A percentile compares a stretch with the other conserved stretches of the same genome.
Evolutionary conservation across 139 green algal genomes (phyloP).

Genomic region (Micromonas pusilla): DNA sequence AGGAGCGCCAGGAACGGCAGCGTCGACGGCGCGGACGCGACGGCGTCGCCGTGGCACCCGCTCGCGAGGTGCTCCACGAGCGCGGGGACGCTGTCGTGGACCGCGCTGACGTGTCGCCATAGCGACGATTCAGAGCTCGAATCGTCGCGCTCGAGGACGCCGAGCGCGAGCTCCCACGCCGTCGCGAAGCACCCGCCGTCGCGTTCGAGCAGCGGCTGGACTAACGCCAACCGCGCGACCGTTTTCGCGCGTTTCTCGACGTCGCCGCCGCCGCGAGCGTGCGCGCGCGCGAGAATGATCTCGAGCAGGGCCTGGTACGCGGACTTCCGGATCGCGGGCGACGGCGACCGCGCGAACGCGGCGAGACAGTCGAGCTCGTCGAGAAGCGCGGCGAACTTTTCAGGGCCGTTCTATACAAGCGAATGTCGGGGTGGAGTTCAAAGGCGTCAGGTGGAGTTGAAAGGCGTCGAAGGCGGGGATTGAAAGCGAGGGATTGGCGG

Average conservation of each 20-base stretch:
- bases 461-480: no score
- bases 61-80: neutral
- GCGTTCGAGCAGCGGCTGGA: neutral
- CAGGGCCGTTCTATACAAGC: no score
- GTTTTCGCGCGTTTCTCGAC: neutral
- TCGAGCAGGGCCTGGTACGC: neutral
- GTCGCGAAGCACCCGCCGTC: neutral
- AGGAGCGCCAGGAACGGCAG: conserved; percentile 1
- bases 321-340: neutral
- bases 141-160: no score
- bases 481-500: no score
- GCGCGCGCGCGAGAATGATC: neutral
- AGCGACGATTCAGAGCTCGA: neutral
- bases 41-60: conserved; percentile 2
- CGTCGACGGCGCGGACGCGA: neutral
- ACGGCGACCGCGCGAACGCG: neutral
- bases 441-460: no score
- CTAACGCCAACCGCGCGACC: neutral
- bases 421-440: no score
- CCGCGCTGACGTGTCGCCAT: neutral
- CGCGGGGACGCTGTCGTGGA: neutral
- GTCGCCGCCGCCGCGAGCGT: neutral
- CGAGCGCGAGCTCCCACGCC: neutral
- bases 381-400: neutral
- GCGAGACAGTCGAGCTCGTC: neutral